These are phyloP conservation scores for Mycena latifolia DNA, from an alignment of 768 basidiomycete genomes.

Conservation along the genomic window DNA sequence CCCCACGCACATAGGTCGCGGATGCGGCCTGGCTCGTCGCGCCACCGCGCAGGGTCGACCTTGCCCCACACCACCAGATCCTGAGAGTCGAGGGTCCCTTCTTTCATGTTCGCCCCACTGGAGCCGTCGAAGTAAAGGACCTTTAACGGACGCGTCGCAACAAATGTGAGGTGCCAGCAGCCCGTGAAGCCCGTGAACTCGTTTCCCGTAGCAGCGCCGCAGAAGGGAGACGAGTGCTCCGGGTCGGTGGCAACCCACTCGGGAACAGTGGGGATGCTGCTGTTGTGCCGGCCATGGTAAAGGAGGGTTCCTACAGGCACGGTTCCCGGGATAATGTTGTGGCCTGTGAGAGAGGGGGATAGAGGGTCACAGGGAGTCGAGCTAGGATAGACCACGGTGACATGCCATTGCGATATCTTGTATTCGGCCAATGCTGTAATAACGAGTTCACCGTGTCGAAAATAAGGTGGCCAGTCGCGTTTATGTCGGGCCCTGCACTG, in stretches of 20 bases:
- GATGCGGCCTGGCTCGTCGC: constrained; percentile 43
- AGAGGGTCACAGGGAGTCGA: no score
- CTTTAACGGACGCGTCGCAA: constrained; percentile 53
- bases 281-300: no score
- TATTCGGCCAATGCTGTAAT: no score
- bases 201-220: constrained; percentile 35
- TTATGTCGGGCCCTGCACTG: constrained; percentile 12
- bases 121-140: constrained; percentile 63
- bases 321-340: constrained; percentile 36
- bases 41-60: constrained; percentile 12
- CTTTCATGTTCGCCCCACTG: constrained; percentile 7
- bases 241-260: constrained; percentile 40
- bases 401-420: no score
- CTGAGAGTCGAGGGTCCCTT: constrained; percentile 19
- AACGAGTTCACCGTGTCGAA: no score
- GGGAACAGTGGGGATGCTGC: constrained; percentile 30
- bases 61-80: constrained; percentile 16
- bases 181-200: no score
- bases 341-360: constrained; percentile 41
- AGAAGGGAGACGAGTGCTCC: constrained; percentile 47
- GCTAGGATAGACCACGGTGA: no score
- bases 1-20: constrained; percentile 21
- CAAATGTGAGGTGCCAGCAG: constrained; percentile 58
- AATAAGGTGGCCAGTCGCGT: constrained; percentile 43
- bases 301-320: constrained; percentile 36